Evolutionary conservation across 768 basidiomycete genomes (phyloP).

Genomic region (Mycena kentingensis): DNA sequence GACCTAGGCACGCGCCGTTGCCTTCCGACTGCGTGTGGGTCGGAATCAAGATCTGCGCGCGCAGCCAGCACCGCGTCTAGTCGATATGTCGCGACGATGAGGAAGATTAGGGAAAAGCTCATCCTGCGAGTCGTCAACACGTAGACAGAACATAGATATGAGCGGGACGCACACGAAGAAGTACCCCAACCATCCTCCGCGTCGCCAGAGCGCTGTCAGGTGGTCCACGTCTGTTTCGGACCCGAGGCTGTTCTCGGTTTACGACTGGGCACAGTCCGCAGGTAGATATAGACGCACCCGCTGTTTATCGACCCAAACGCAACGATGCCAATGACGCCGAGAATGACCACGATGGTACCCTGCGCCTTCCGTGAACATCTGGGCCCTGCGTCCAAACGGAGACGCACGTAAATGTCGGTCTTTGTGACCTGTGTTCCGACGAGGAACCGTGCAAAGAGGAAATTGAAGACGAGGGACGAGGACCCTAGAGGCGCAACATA

Average conservation of each 20-base stretch:
- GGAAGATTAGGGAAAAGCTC: constrained; percentile 61
- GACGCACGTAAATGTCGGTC: constrained; percentile 77
- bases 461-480: constrained; percentile 93
- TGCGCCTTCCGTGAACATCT: constrained; percentile 28
- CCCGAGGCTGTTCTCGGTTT: no score
- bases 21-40: constrained; percentile 50
- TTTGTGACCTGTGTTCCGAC: constrained; percentile 84
- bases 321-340: constrained; percentile 87
- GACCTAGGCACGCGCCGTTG: constrained; percentile 13
- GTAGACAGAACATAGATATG: neutral
- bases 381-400: neutral
- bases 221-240: constrained; percentile 72
- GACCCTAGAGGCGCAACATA: constrained; percentile 96
- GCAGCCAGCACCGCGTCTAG: constrained; percentile 75
- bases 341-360: constrained; percentile 81
- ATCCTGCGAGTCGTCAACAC: constrained; percentile 39
- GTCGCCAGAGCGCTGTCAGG: constrained; percentile 82
- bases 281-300: no score
- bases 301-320: constrained; percentile 84
- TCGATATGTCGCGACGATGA: constrained; percentile 68
- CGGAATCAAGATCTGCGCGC: constrained; percentile 67
- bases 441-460: constrained; percentile 88
- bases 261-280: no score
- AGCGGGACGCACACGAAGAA: constrained; percentile 53
- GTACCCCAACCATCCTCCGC: constrained; percentile 87